Evolutionary conservation across 805 yeast genomes (phyloP).

Genomic region (Starmerella sirachaensis): DNA sequence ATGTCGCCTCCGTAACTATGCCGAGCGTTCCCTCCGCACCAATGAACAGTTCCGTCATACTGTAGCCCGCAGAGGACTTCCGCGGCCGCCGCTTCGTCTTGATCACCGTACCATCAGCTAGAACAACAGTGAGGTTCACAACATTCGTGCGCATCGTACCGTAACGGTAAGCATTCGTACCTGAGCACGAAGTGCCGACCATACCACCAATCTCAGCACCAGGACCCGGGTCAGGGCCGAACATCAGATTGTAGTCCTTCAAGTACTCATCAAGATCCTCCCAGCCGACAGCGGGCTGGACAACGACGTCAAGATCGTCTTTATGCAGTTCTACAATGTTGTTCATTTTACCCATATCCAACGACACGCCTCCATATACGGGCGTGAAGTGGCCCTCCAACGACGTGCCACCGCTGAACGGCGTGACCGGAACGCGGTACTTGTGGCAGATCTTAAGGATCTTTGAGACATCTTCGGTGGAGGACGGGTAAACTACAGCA

Average conservation of each 20-base stretch:
- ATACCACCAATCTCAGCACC: conserved; percentile 80
- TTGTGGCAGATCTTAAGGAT: conserved; percentile 50
- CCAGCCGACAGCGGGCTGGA: conserved; percentile 51
- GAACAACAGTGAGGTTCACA: conserved; percentile 60
- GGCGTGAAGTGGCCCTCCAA: conserved; percentile 73
- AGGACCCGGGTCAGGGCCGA: conserved; percentile 87
- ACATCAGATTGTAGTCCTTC: conserved; percentile 42
- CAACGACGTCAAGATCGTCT: conserved; percentile 63
- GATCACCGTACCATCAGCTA: conserved; percentile 73
- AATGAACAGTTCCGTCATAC: conserved; percentile 63
- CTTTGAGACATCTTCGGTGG: conserved; percentile 57
- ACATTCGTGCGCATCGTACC: conserved; percentile 83
- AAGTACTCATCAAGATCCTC: conserved; percentile 39
- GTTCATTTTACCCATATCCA: conserved; percentile 55
- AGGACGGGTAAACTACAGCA: conserved; percentile 46
- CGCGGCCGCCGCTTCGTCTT: conserved; percentile 69
- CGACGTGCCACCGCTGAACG: conserved; percentile 70
- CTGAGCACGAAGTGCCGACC: conserved; percentile 39
- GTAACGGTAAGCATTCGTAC: conserved; percentile 58
- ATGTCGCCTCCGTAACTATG: conserved; percentile 40
- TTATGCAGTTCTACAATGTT: conserved; percentile 46
- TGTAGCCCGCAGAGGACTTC: conserved; percentile 74
- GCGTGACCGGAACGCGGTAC: conserved; percentile 60
- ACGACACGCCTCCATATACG: conserved; percentile 53
- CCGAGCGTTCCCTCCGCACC: conserved; percentile 74